Conservation (phyloP, 345 rosid species). For the Citrus sp. region DNA sequence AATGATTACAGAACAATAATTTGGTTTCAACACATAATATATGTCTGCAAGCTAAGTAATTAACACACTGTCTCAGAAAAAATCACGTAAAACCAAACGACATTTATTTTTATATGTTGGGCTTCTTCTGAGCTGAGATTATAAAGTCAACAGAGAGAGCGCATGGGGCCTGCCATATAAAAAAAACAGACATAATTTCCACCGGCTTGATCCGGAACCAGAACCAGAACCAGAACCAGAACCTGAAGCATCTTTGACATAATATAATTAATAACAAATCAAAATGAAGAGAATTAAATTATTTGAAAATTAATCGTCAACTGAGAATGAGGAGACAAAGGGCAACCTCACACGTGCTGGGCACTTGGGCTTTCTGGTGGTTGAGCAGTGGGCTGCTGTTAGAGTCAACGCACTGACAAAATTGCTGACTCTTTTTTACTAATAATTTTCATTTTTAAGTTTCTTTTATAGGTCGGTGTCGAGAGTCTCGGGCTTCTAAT, state of each 20-base stretch:
- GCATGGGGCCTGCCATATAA: neutral
- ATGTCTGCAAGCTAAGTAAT: neutral
- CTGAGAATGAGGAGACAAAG: neutral
- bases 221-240: neutral
- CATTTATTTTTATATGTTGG: neutral
- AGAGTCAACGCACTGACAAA: neutral
- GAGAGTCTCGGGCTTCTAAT: too few relatives aligned
- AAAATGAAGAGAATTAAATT: neutral
- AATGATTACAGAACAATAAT: neutral
- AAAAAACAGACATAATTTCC: neutral
- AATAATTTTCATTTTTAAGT: neutral
- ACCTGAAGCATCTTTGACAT: neutral
- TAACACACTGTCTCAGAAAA: neutral
- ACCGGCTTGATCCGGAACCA: conserved; percentile 7
- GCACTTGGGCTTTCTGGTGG: neutral
- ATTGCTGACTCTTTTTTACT: neutral
- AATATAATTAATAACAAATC: neutral
- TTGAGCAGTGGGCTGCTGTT: neutral
- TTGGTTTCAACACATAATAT: neutral
- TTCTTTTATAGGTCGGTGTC: too few relatives aligned
- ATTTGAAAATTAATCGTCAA: neutral
- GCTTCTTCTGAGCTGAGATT: neutral
- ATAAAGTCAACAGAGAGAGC: conserved; percentile 3
- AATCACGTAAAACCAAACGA: neutral
- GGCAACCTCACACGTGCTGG: neutral